Percentiles rank a stretch among this genome's conserved stretches.
These are phyloP conservation scores for Ceratocystis lukuohia DNA, from an alignment of 2,329 filamentous ascomycete genomes.

Conservation along the genomic window DNA sequence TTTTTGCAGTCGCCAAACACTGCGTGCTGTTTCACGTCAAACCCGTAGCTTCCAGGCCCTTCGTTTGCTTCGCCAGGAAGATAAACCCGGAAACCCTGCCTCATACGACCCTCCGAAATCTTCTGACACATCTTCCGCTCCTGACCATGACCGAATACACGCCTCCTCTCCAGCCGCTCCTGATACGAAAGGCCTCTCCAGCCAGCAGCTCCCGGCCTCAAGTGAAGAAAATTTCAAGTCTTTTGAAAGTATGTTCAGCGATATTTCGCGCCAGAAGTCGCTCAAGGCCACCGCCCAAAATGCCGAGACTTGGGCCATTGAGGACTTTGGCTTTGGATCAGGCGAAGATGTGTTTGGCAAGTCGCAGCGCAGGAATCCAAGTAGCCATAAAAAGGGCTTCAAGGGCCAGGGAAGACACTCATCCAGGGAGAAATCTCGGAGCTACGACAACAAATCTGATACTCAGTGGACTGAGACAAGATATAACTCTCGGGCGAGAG, in stretches of 20 bases:
- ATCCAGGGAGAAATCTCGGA: neutral
- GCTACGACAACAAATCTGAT: neutral
- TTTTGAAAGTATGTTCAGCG: constrained; percentile 13
- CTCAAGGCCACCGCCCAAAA: neutral
- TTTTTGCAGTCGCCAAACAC: neutral
- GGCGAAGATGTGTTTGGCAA: constrained; percentile 5
- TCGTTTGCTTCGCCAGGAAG: neutral
- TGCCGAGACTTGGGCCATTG: constrained; percentile 12
- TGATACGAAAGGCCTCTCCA: neutral
- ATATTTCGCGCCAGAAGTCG: neutral
- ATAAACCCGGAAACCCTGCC: neutral
- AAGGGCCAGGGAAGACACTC: neutral
- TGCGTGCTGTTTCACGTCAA: neutral
- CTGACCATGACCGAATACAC: neutral
- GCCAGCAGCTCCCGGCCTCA: neutral
- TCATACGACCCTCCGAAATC: neutral
- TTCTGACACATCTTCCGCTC: neutral
- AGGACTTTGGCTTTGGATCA: constrained; percentile 18
- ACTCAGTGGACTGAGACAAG: neutral
- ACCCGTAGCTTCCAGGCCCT: neutral
- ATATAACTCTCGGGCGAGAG: too few species aligned
- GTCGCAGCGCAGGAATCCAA: neutral
- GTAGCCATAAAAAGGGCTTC: neutral
- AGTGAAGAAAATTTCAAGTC: neutral
- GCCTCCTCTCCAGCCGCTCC: neutral